Percentiles rank a stretch among this genome's conserved stretches.
Conservation (phyloP, 2,329 filamentous ascomycete genomes). For the Colletotrichum karsti region DNA sequence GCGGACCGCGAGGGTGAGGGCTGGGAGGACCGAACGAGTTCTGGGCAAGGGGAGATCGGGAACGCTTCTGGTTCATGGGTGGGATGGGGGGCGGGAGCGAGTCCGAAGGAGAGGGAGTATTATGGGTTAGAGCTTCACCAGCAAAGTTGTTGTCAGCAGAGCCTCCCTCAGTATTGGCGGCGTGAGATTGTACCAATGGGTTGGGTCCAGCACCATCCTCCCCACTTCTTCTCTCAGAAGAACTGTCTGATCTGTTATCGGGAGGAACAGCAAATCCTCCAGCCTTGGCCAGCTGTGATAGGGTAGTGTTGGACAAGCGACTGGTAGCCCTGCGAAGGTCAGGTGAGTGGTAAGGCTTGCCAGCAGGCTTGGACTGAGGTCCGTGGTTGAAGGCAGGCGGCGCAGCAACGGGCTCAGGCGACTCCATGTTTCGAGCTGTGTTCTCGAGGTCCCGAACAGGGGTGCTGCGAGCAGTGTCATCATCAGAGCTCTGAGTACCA, state of each 20-base stretch:
- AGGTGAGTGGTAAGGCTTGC: slow-evolving; percentile 76
- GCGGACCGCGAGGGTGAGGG: slow-evolving; percentile 40
- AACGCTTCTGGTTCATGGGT: slow-evolving; percentile 48
- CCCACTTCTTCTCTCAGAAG: slow-evolving; percentile 40
- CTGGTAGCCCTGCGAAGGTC: slow-evolving; percentile 84
- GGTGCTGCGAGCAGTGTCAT: slow-evolving; percentile 48
- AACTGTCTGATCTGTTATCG: slow-evolving; percentile 40
- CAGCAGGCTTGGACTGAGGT: slow-evolving; percentile 74
- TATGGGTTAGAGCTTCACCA: slow-evolving; percentile 59
- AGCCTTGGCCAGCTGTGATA: slow-evolving; percentile 81
- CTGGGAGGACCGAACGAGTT: slow-evolving; percentile 41
- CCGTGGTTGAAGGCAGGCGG: slow-evolving; percentile 85
- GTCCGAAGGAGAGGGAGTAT: slow-evolving; percentile 43
- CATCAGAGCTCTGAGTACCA: slow-evolving; percentile 59
- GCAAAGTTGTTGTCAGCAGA: slow-evolving; percentile 63
- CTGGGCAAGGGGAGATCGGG: slow-evolving; percentile 54
- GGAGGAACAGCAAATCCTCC: slow-evolving; percentile 59
- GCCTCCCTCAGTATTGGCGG: slow-evolving; percentile 58
- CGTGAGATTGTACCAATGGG: slow-evolving; percentile 57
- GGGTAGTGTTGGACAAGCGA: slow-evolving; percentile 82
- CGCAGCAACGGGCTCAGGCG: slow-evolving; percentile 78
- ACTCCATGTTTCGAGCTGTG: slow-evolving; percentile 60
- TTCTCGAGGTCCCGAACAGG: slow-evolving; percentile 61
- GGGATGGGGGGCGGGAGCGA: slow-evolving; percentile 51
- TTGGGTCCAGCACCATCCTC: slow-evolving; percentile 40